Evolutionary conservation across 2,329 filamentous ascomycete genomes (phyloP).

Genomic region (Sarocladium brachiariae): DNA sequence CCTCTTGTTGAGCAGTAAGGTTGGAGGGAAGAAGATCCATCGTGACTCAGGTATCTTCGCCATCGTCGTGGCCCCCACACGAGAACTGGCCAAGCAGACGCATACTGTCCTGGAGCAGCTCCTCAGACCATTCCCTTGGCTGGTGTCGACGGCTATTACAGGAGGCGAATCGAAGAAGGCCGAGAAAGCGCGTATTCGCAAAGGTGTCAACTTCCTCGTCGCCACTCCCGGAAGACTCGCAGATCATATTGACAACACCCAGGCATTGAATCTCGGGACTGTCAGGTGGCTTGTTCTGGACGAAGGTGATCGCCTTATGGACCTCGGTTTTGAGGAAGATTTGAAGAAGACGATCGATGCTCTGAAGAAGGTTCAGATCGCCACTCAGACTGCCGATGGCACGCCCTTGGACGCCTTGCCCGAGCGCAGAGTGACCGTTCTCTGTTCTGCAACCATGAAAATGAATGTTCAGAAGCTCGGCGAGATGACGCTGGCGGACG

Average conservation of each 20-base stretch:
- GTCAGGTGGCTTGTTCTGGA: slow-evolving; percentile 93
- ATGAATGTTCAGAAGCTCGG: slow-evolving; percentile 92
- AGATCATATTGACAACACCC: slow-evolving; percentile 89
- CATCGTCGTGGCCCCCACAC: slow-evolving; percentile 86
- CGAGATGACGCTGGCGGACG: slow-evolving; percentile 91
- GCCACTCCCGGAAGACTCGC: slow-evolving; percentile 87
- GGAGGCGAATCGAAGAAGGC: slow-evolving; percentile 65
- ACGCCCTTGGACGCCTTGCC: slow-evolving; percentile 58
- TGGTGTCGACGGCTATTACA: slow-evolving; percentile 80
- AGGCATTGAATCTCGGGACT: slow-evolving; percentile 78
- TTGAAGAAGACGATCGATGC: slow-evolving; percentile 79
- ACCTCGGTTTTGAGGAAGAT: slow-evolving; percentile 93
- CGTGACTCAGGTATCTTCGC: slow-evolving; percentile 88
- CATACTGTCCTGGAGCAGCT: slow-evolving; percentile 78
- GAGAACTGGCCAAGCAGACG: slow-evolving; percentile 93
- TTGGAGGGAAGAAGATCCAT: slow-evolving; percentile 53
- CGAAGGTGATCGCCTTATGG: slow-evolving; percentile 97
- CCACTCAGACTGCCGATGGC: slow-evolving; percentile 52
- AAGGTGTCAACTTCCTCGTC: slow-evolving; percentile 92
- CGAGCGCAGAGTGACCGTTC: slow-evolving; percentile 71
- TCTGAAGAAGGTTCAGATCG: slow-evolving; percentile 58
- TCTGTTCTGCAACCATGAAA: slow-evolving; percentile 97
- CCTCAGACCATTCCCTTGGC: slow-evolving; percentile 84
- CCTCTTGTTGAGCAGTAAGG: slow-evolving; percentile 60
- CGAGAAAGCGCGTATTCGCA: slow-evolving; percentile 88